Evolutionary conservation across 2,329 filamentous ascomycete genomes (phyloP).

Genomic region (Onygenales sp.): DNA sequence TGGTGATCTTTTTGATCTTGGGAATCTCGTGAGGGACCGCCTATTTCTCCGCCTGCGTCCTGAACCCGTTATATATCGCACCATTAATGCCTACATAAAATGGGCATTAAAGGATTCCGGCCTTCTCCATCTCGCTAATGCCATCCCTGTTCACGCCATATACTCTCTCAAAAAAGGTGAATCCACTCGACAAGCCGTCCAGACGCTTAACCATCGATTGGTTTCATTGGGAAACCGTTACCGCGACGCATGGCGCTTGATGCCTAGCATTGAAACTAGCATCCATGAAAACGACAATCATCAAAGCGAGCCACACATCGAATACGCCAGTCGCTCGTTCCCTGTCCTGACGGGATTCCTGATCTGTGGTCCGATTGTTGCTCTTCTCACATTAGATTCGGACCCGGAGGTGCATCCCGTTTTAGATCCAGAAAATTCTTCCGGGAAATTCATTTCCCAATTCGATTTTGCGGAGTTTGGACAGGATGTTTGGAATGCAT

Average conservation of each 20-base stretch:
- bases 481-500: slow-evolving; percentile 52
- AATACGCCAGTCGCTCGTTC: slow-evolving; percentile 16
- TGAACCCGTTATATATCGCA: slow-evolving; percentile 28
- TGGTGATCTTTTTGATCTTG: slow-evolving; percentile 40
- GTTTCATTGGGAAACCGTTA: slow-evolving; percentile 35
- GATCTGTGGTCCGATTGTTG: slow-evolving; percentile 43
- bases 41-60: slow-evolving; percentile 27
- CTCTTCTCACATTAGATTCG: slow-evolving; percentile 42
- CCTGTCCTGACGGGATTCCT: slow-evolving; percentile 48
- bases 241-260: slow-evolving; percentile 19
- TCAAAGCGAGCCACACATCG: slow-evolving; percentile 5
- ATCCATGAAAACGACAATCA: background rate
- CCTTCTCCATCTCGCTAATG: slow-evolving; percentile 24
- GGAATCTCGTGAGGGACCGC: slow-evolving; percentile 43
- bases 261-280: slow-evolving; percentile 5
- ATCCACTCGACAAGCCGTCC: slow-evolving; percentile 31
- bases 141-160: slow-evolving; percentile 38
- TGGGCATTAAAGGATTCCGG: slow-evolving; percentile 45
- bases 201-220: slow-evolving; percentile 35
- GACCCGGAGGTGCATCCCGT: slow-evolving; percentile 21
- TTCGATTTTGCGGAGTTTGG: slow-evolving; percentile 45
- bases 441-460: slow-evolving; percentile 35
- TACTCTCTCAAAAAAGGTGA: slow-evolving; percentile 32
- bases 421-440: slow-evolving; percentile 10
- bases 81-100: slow-evolving; percentile 39